These are phyloP conservation scores for Andrographis paniculata DNA, from an alignment of 305 asterid genomes.

Conservation along the genomic window DNA sequence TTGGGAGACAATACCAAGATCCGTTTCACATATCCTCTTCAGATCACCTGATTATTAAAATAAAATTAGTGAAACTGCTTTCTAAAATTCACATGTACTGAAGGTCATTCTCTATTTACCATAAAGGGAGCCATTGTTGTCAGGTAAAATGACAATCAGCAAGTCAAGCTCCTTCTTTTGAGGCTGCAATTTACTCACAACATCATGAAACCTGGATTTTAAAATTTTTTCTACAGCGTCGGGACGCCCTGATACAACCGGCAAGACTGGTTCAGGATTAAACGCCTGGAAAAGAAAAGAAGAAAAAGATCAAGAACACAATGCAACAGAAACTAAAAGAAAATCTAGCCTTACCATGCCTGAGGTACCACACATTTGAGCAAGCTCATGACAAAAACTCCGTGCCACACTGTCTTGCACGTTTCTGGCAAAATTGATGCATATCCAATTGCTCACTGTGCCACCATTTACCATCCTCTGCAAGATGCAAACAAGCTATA, in stretches of 20 bases:
- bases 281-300: slow-evolving; percentile 36
- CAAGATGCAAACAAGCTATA: slow-evolving; percentile 13
- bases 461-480: slow-evolving; percentile 60
- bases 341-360: slow-evolving; percentile 62
- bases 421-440: slow-evolving; percentile 66
- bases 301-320: slow-evolving; percentile 8
- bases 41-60: slow-evolving; percentile 61
- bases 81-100: neutral
- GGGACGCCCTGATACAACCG: slow-evolving; percentile 55
- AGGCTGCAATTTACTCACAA: slow-evolving; percentile 47
- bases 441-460: slow-evolving; percentile 62
- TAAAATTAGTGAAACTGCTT: neutral
- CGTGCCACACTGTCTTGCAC: slow-evolving; percentile 51
- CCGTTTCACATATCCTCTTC: slow-evolving; percentile 90
- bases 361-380: slow-evolving; percentile 79
- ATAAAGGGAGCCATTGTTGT: slow-evolving; percentile 87
- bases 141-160: slow-evolving; percentile 77
- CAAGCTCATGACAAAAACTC: slow-evolving; percentile 73
- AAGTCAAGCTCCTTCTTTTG: slow-evolving; percentile 78
- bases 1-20: slow-evolving; percentile 79
- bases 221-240: slow-evolving; percentile 76
- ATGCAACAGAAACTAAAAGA: neutral
- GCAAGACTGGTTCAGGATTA: slow-evolving; percentile 69
- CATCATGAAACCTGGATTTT: slow-evolving; percentile 68
- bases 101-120: slow-evolving; percentile 36